Evolutionary conservation across 2,329 filamentous ascomycete species (phyloP), one percentile per base, ranked within the genome.

Genomic region (Cladosporium sp.): DNA sequence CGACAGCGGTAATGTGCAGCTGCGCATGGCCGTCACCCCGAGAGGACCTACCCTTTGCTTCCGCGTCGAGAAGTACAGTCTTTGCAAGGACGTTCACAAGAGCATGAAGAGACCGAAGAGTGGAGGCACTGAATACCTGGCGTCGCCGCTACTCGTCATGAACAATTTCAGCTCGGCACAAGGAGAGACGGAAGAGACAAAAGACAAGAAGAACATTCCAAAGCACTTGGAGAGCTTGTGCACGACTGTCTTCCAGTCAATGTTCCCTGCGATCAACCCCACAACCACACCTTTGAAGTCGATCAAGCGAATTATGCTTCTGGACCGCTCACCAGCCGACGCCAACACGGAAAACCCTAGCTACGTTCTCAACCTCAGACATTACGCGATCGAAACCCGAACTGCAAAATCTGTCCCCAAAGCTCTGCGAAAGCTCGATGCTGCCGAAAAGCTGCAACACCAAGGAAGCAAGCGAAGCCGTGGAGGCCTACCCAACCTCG

Each of bases 251-350:
- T 99, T 97, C 72, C 92, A 96, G 69, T 95, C 89, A 7, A 81
- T 99, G 30, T 97, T 99, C 64, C 92, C 93, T 3, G 89, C 91
- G 1, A 96, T 99, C 69, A 93, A 93, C 61, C 93, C 93, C 0
- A 89, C 95, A 69, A 82, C 82, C 24, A 95, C 89, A 2, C 89
- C 93, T 1, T 79, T 99, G 30, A 86, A 89, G 61, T 90, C 89
- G n/a, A 96, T 99, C 66, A 87, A 88, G 57, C 83, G 93, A 64
- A 88, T 97, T 1, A 80, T 99, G 50, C 80, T 99, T 17, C 73
- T 99, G 51, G 96, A 97, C 70, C 85, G 93, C 55, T 69, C 74
- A 4, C 51, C 59, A 11, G 51, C 66, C 2, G 56, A 66, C 38
- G 44, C 65, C 19, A 50, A 53, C 8, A 58, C 64, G 17, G 47